Conservation (phyloP, 2,329 filamentous ascomycete species). For the Apiospora malaysiana region DNA sequence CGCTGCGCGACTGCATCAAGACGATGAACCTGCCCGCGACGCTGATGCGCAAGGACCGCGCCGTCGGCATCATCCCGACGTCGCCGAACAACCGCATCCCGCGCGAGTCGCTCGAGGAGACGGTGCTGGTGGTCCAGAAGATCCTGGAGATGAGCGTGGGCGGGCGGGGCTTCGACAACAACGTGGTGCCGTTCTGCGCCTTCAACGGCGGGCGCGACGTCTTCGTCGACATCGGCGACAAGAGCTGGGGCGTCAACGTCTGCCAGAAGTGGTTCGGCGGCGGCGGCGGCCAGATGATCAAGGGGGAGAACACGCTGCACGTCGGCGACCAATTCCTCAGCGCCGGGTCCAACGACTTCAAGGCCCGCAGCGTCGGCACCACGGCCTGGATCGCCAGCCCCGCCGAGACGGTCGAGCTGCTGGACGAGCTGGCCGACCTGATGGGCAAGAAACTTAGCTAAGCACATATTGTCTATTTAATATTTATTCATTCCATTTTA, state of each 20-base stretch:
- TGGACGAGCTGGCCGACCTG: conserved; percentile 79
- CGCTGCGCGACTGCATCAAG: conserved; percentile 80
- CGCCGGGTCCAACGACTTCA: conserved; percentile 96
- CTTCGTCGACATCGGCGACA: conserved; percentile 98
- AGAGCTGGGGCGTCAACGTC: conserved; percentile 91
- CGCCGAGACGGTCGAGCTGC: conserved; percentile 82
- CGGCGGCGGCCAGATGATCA: conserved; percentile 51
- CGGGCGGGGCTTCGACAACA: conserved; percentile 42
- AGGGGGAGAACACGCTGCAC: conserved; percentile 82
- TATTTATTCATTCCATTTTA: not conserved
- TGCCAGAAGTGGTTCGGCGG: conserved; percentile 86
- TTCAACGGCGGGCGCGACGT: conserved; percentile 98
- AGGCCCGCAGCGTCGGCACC: conserved; percentile 87
- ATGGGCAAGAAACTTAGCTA: conserved; percentile 52
- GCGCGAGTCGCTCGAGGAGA: conserved; percentile 92
- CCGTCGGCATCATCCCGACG: conserved; percentile 77
- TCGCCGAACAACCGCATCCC: conserved; percentile 70
- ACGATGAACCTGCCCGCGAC: conserved; percentile 80
- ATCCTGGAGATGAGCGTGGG: conserved; percentile 82
- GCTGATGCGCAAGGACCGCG: conserved; percentile 86
- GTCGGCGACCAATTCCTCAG: conserved; percentile 97
- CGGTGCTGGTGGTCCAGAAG: conserved; percentile 91
- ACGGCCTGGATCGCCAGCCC: conserved; percentile 98
- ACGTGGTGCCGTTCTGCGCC: conserved; percentile 83
- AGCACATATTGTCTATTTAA: not conserved